Evolutionary conservation across 108 stramenopile genomes (phyloP), one percentile per base, ranked within the genome.

Genomic region (Cylindrotheca fusiformis): DNA sequence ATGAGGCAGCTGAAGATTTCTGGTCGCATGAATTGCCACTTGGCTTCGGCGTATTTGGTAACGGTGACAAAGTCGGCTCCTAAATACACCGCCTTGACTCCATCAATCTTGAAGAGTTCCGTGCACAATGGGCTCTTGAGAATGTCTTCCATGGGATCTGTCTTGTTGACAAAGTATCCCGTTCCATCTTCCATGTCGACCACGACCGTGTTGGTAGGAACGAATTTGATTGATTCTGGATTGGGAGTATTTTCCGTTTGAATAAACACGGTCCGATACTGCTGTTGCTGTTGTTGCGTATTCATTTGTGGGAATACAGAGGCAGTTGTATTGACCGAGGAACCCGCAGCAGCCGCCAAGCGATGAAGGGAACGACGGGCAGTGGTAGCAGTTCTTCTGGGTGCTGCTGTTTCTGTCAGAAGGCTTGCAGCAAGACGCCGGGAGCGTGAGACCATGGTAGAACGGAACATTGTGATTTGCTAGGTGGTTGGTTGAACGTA

Each of bases 211-310:
- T 41, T 86, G 75, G 64, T 88, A 18, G 99, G 97, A 58, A 97
- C 57, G 75, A 98, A 99, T 71, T 99, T 99, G 31, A 99, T 67
- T 32, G 83, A 84, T 78, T 96, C 93, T 32, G 99, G 97, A 79
- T 99, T 99, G 22, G 99, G 99, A 6, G 99, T 99, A 10, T 79
- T 67, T 52, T 87, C 95, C 19, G 97, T 97, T 81, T 98, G 95
- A 68, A 99, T 94, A 79, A 99, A 99, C 46, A 98, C 74, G 24
- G 82, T 72, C 33, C 91, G 81, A 14, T 68, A 19, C 48, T 60
- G 60, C 48, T 46, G 60, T 28, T 22, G 54, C 12, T 25, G 26
- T 28, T 12, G 27, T 8, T n/a, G 5, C 6, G 5, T 51, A n/a
- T 6, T 6, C 18, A 6, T 14, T 51, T 51, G 50, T 51, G 50